A percentile compares a stretch with the other conserved stretches of the same genome.
Evolutionary conservation across 345 rosid genomes (phyloP).

Genomic region (Cardamine resedifolia): DNA sequence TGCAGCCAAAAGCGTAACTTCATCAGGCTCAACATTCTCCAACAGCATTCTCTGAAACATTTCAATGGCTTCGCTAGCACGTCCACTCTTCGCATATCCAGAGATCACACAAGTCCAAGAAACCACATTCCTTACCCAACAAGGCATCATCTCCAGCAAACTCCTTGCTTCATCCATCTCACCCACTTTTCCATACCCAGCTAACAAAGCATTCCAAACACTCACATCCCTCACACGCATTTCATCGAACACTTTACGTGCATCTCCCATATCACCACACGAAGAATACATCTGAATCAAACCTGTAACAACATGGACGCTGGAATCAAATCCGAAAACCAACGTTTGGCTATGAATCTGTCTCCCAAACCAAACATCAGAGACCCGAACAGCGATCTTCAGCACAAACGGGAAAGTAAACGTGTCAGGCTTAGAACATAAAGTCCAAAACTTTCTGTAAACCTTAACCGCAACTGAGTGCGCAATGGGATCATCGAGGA

Average conservation of each 20-base stretch:
- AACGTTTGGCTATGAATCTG: constrained; percentile 58
- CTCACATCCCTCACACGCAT: constrained; percentile 36
- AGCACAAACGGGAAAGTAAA: constrained; percentile 64
- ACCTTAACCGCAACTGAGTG: constrained; percentile 41
- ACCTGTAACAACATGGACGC: constrained; percentile 49
- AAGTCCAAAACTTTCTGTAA: constrained; percentile 49
- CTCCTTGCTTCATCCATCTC: constrained; percentile 45
- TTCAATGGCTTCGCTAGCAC: constrained; percentile 50
- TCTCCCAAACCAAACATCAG: constrained; percentile 46
- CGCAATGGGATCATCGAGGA: constrained; percentile 33
- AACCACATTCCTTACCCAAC: constrained; percentile 48
- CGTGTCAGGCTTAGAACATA: constrained; percentile 55
- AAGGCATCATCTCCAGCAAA: constrained; percentile 59
- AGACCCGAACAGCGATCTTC: constrained; percentile 47
- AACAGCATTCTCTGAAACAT: constrained; percentile 58
- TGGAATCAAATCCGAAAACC: constrained; percentile 45
- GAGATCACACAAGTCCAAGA: constrained; percentile 75
- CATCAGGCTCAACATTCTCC: constrained; percentile 65
- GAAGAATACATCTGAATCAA: constrained; percentile 58
- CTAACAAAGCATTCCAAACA: constrained; percentile 67
- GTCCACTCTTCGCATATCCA: constrained; percentile 54
- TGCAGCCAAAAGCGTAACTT: constrained; percentile 56
- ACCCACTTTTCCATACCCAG: constrained; percentile 51
- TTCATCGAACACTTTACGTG: constrained; percentile 61
- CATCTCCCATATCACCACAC: constrained; percentile 38